Base-by-base conservation (phyloP, 164 flowering plant species). In the Nymphaea colorata region DNA sequence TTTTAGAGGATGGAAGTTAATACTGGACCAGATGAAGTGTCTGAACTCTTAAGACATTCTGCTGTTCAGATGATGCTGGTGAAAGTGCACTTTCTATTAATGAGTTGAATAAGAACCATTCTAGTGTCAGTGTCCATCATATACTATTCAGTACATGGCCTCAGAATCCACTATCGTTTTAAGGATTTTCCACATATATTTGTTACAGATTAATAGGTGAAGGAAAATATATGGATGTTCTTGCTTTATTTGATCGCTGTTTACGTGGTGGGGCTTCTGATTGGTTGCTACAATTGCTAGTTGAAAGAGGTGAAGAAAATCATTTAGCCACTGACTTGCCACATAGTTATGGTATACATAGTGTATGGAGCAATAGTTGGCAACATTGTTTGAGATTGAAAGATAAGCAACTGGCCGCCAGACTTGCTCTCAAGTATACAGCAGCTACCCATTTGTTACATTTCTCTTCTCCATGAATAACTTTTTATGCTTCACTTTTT, bases 191-290 rank as follows among this genome's bases (percentile, higher is more conserved):
- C 36, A 25, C 36, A 25, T 25, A 25, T 63, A 66, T 44, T 47
- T 69, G 53, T 12, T 42, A 64, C 82, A 95, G 99, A 76, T 78
- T 92, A 72, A 86, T 90, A 60, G 86, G 83, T 73, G 99, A 90
- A 75, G 97, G 93, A 66, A 91, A 95, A 62, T 75, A 88, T 64
- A 77, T 86, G 92, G 99, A 95, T 83, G 98, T 98, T 68, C 95
- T 95, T 71, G 96, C 96, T 59, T 87, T 95, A 68, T 95, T 98
- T 14, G 99, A 95, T 79, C 99, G 99, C 64, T 91, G 88, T 81
- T 74, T 95, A 73, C 86, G 94, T 62, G 73, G 84, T 81, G 99
- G 99, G 63, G 99, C 99, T 66, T 92, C 99, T n/a, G 99, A 95
- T 74, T 80, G 66, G 25, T 82, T 95, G 73, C 99, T 95, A 75